A percentile compares a stretch with the other conserved stretches of the same genome.
phyloP scores from a whole-genome alignment of 352 stramenopile species.

The Globisporangium splendens region DNA sequence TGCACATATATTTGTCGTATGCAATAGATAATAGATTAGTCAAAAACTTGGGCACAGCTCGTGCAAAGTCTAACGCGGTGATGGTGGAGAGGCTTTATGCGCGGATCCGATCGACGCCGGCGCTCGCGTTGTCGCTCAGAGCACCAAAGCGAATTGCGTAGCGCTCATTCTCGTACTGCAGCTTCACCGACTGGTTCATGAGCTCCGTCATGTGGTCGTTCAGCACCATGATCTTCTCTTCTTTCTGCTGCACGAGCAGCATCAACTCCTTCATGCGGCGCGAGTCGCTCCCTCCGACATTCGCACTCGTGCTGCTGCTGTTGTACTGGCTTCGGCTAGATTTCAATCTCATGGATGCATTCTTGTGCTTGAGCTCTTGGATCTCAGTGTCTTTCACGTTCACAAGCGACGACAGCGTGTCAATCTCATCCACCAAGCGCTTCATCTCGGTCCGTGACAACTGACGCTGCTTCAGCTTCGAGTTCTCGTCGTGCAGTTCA shows the following conservation, averaged over 20 bases:
- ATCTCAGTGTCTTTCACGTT: slow-evolving; percentile 54
- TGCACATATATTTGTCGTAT: neutral
- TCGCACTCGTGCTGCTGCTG: slow-evolving; percentile 8
- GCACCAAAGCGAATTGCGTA: slow-evolving; percentile 40
- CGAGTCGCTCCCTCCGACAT: slow-evolving; percentile 18
- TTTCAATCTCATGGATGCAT: slow-evolving; percentile 11
- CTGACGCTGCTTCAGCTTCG: slow-evolving; percentile 42
- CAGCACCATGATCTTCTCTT: slow-evolving; percentile 77
- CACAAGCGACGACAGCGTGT: slow-evolving; percentile 43
- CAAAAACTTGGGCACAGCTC: neutral
- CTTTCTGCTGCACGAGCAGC: slow-evolving; percentile 44
- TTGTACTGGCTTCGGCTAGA: slow-evolving; percentile 15
- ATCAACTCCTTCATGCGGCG: slow-evolving; percentile 55
- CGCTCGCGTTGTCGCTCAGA: slow-evolving; percentile 13
- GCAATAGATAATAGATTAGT: slow-evolving; percentile 8
- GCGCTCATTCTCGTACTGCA: slow-evolving; percentile 73
- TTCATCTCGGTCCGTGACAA: slow-evolving; percentile 43
- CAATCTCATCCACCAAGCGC: slow-evolving; percentile 41
- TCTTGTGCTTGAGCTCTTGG: slow-evolving; percentile 20
- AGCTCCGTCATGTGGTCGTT: slow-evolving; percentile 86
- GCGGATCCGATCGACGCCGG: neutral
- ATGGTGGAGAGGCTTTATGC: too few species aligned
- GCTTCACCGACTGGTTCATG: slow-evolving; percentile 69
- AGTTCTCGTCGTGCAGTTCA: slow-evolving; percentile 48
- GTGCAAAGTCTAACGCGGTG: too few species aligned